Percentiles rank a stretch among this genome's conserved stretches.
Evolutionary conservation across 768 basidiomycete species (phyloP).

Genomic region (Boletellus ananas): DNA sequence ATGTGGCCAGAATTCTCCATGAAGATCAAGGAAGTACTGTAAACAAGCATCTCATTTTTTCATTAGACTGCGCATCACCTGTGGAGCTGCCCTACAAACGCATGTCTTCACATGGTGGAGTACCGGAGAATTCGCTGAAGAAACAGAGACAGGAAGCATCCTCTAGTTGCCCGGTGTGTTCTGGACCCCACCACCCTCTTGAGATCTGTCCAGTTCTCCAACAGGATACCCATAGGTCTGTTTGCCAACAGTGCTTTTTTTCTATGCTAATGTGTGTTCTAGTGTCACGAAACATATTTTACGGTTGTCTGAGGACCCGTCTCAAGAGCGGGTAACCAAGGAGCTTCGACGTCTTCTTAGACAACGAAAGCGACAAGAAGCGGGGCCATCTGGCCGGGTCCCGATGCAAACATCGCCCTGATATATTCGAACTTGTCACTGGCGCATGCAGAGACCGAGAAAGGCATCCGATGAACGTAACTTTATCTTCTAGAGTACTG

Average conservation of each 20-base stretch:
- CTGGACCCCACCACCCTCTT: slow-evolving; percentile 40
- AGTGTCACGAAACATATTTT: slow-evolving; percentile 44
- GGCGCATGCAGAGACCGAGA: background rate
- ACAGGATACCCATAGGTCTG: slow-evolving; percentile 53
- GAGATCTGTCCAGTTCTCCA: slow-evolving; percentile 54
- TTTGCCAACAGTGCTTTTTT: background rate
- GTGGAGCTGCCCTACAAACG: slow-evolving; percentile 34
- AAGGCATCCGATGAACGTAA: background rate
- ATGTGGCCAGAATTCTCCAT: background rate
- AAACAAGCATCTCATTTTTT: background rate
- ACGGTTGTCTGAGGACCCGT: slow-evolving; percentile 41
- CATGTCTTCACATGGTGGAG: slow-evolving; percentile 29
- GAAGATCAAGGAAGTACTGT: background rate
- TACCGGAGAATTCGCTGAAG: slow-evolving; percentile 31
- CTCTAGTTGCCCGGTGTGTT: slow-evolving; percentile 47
- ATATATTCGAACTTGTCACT: background rate
- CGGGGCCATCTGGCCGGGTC: background rate
- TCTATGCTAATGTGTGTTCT: slow-evolving; percentile 8
- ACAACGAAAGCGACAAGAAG: slow-evolving; percentile 29
- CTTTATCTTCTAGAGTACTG: slow-evolving; percentile 1
- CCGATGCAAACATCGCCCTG: slow-evolving; percentile 5
- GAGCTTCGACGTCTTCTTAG: slow-evolving; percentile 38
- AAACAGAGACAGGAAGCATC: slow-evolving; percentile 32
- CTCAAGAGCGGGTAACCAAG: slow-evolving; percentile 32
- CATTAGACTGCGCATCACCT: background rate